Percentiles rank a stretch among this genome's conserved stretches.
phyloP scores from a whole-genome alignment of 495 filamentous ascomycete genomes.

The Neurospora intermedia region DNA sequence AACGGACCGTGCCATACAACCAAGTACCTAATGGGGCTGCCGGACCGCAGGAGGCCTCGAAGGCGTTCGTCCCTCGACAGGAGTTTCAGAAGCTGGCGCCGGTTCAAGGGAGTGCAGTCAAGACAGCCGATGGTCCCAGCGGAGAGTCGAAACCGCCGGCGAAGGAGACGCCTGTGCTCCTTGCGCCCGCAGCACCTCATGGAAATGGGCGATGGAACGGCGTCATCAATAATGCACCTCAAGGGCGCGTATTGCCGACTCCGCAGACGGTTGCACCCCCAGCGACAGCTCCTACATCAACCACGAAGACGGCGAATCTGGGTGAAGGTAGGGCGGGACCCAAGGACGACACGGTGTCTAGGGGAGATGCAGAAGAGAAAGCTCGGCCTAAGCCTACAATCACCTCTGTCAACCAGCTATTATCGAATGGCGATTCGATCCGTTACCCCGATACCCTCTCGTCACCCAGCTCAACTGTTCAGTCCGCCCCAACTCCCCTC shows the following conservation, averaged over 20 bases:
- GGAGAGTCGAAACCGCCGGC: not conserved
- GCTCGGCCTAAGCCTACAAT: slow-evolving; percentile 1
- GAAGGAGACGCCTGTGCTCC: not conserved
- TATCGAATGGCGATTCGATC: slow-evolving; percentile 7
- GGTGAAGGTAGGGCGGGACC: not conserved
- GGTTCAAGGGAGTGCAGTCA: not conserved
- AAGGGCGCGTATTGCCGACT: not conserved
- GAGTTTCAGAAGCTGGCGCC: not conserved
- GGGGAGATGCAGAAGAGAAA: slow-evolving; percentile 2
- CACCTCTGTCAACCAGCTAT: not conserved
- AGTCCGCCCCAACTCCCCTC: slow-evolving; percentile 28
- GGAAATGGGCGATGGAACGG: not conserved
- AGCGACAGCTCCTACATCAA: not conserved
- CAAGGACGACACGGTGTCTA: not conserved
- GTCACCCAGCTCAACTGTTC: slow-evolving; percentile 35
- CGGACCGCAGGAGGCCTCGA: not conserved
- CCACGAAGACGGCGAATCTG: slow-evolving; percentile 1
- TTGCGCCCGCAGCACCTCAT: not conserved
- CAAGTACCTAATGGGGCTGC: not conserved
- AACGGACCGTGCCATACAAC: not conserved
- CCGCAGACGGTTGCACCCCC: not conserved
- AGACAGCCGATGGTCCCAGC: not conserved
- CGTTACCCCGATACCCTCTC: slow-evolving; percentile 27
- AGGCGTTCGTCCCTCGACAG: not conserved
- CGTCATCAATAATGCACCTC: not conserved